Percentiles rank a stretch among this genome's conserved stretches.
Evolutionary conservation across 2,329 filamentous ascomycete species (phyloP).

Genomic region (Herpotrichia juniperi): DNA sequence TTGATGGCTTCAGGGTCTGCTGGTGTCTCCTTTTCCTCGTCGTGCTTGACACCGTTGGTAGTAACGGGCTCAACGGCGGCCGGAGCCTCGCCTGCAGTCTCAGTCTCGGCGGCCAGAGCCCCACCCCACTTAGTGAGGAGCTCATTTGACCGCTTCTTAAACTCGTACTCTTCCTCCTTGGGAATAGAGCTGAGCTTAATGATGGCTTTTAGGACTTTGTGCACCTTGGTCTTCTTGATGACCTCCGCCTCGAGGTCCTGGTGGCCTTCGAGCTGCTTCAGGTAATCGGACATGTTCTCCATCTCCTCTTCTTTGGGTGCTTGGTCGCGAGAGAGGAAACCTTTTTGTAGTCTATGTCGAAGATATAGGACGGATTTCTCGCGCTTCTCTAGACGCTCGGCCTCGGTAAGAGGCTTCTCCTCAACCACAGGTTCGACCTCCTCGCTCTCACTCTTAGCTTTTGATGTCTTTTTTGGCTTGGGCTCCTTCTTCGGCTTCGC

Average conservation of each 20-base stretch:
- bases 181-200: constrained; percentile 81
- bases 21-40: constrained; percentile 48
- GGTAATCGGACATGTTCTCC: constrained; percentile 76
- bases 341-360: constrained; percentile 92
- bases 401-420: constrained; percentile 60
- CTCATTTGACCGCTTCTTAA: constrained; percentile 81
- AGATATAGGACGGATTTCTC: constrained; percentile 83
- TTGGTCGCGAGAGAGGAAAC: constrained; percentile 83
- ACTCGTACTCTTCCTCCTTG: constrained; percentile 84
- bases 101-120: constrained; percentile 59
- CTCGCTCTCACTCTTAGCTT: constrained; percentile 51
- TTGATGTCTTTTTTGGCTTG: constrained; percentile 62
- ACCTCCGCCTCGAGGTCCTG: constrained; percentile 85
- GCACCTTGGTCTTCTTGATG: constrained; percentile 92
- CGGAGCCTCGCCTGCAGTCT: constrained; percentile 34
- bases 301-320: constrained; percentile 87
- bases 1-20: constrained; percentile 45
- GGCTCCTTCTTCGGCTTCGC: constrained; percentile 66
- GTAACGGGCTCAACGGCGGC: constrained; percentile 27
- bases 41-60: constrained; percentile 43
- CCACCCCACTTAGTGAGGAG: constrained; percentile 91
- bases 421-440: constrained; percentile 65
- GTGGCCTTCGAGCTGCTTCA: constrained; percentile 81
- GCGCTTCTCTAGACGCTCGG: constrained; percentile 62
- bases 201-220: constrained; percentile 96